Evolutionary conservation across 2,329 filamentous ascomycete species (phyloP), one percentile per base, ranked within the genome.

Genomic region (Xylaria sp.): DNA sequence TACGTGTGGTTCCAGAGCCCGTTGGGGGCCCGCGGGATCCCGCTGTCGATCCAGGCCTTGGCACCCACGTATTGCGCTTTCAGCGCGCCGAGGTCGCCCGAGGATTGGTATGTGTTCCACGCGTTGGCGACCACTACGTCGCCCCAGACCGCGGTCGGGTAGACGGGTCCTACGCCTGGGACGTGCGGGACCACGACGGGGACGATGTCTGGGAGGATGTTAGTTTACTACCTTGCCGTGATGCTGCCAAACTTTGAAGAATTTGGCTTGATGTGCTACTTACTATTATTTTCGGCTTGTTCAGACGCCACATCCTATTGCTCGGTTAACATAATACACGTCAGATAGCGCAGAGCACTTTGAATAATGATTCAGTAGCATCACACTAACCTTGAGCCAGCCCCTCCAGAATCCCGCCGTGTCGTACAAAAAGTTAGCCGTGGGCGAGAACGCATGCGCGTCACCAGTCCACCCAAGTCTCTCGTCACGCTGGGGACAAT

Each of bases 401-500:
- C 74, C 79, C 24, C 78, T 72, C 65, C 85, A 83, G 68, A 89
- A 84, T 0, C 84, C 85, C 0, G 80, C 76, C 1, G 84, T 83
- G 71, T 88, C 79, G 74, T 85, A 89, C 0, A 90, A 78, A 69
- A 84, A 89, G 58, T 81, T 85, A 83, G 83, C 7, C 81, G 83
- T 82, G 0, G 82, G 81, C 1, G 78, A 77, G 65, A 86, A 86
- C 3, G 82, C 79, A 61, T 83, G 79, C 12, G 81, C 78, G 69
- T 85, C 82, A 2, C 84, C 84, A 0, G 82, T 84, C 84, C 84
- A 86, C 0, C 84, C 84, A 1, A 86, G 72, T 0, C 84, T 78
- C 72, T 86, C 84, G 59, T 86, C 84, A 21, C 84, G 77, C 68
- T 85, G 83, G 1, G 75, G 73, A 42, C 76, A 77, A 32, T 90